These are phyloP conservation scores for Plantago coronopus DNA, from an alignment of 305 asterid species.

Conservation along the genomic window DNA sequence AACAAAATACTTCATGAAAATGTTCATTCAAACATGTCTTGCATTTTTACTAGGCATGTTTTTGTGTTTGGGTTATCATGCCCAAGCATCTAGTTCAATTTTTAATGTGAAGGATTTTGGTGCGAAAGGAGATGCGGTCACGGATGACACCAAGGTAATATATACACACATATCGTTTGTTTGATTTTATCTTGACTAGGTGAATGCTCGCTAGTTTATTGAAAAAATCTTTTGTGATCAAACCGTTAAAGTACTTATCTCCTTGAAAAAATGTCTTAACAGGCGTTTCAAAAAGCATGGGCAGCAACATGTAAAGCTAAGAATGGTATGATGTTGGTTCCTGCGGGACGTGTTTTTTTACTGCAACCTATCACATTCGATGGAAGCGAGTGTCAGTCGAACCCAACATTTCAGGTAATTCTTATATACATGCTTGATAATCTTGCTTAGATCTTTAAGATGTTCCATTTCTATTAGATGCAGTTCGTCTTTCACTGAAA, in stretches of 20 bases:
- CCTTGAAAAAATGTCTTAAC: background rate
- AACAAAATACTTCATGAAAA: background rate
- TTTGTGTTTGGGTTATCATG: slow-evolving; percentile 1
- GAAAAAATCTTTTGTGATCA: too few relatives aligned
- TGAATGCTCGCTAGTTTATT: too few relatives aligned
- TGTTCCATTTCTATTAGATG: too few relatives aligned
- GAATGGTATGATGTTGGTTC: slow-evolving; percentile 23
- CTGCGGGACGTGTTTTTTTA: slow-evolving; percentile 22
- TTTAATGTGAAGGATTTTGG: slow-evolving; percentile 20
- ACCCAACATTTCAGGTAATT: slow-evolving; percentile 22
- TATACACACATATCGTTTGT: too few relatives aligned
- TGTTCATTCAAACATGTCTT: slow-evolving; percentile 1
- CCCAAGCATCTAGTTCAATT: background rate
- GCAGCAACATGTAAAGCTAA: slow-evolving; percentile 18
- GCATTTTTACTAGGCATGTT: slow-evolving; percentile 6
- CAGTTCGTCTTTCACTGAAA: too few relatives aligned
- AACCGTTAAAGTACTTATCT: background rate
- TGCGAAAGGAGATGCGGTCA: slow-evolving; percentile 26
- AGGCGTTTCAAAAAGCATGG: slow-evolving; percentile 27
- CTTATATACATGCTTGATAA: background rate
- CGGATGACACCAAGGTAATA: slow-evolving; percentile 23
- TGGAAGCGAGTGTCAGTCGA: slow-evolving; percentile 21
- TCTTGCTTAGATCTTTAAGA: too few relatives aligned
- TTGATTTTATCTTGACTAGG: too few relatives aligned
- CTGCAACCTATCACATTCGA: slow-evolving; percentile 15